Percentiles rank a stretch among this genome's conserved stretches.
Evolutionary conservation across 768 basidiomycete genomes (phyloP).

Genomic region (Paxillus involutus): DNA sequence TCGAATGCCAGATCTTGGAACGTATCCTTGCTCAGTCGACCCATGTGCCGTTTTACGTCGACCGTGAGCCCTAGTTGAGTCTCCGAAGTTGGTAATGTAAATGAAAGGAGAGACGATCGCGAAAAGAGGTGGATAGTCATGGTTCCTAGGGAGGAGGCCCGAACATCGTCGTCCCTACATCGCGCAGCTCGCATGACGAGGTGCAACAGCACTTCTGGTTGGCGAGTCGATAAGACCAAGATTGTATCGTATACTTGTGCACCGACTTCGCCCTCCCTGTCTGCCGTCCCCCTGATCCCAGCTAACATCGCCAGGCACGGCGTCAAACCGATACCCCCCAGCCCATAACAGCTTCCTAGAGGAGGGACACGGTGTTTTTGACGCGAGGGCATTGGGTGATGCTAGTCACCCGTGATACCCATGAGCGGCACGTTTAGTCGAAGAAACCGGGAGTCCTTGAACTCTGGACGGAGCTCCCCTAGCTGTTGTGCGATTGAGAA

Average conservation of each 20-base stretch:
- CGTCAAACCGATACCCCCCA: conserved; percentile 67
- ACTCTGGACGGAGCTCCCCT: conserved; percentile 33
- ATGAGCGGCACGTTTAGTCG: conserved; percentile 43
- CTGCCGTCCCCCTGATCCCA: conserved; percentile 7
- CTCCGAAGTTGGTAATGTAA: neutral
- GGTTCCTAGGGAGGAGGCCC: neutral
- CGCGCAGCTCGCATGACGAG: conserved; percentile 28
- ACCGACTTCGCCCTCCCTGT: neutral
- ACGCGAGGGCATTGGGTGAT: neutral
- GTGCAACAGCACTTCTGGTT: conserved; percentile 49
- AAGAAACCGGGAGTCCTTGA: conserved; percentile 36
- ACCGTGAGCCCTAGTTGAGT: too few species aligned
- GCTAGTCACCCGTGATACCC: conserved; percentile 51
- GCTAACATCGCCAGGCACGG: too few species aligned
- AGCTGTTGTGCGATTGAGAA: conserved; percentile 50
- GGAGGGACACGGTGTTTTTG: neutral
- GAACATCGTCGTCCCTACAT: neutral
- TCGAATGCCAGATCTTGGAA: too few species aligned
- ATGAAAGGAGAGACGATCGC: neutral
- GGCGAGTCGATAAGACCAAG: too few species aligned
- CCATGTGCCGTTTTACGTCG: too few species aligned
- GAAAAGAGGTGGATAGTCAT: conserved; percentile 44
- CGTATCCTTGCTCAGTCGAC: too few species aligned
- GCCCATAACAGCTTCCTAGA: conserved; percentile 46
- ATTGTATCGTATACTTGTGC: conserved; percentile 35